Conservation (phyloP, 441 rosid species). For the Erodium moschatum region DNA sequence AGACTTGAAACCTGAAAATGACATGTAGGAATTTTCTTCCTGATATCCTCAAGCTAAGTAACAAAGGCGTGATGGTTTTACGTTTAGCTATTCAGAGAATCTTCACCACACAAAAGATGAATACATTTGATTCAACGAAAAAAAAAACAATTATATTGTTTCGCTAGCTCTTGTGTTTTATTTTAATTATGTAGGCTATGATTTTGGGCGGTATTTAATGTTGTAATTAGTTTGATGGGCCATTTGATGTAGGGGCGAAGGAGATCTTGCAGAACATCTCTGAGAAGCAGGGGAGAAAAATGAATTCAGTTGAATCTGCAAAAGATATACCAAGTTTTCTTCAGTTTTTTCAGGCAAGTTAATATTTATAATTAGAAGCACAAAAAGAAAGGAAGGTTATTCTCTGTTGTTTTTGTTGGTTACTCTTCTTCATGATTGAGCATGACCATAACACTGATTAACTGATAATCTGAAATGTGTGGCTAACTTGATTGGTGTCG, state of each 20-base stretch:
- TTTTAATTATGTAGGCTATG: not conserved
- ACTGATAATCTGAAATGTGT: not conserved
- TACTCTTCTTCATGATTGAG: slow-evolving; percentile 1
- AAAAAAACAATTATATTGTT: not conserved
- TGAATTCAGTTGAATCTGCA: slow-evolving; percentile 73
- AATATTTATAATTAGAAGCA: slow-evolving; percentile 3
- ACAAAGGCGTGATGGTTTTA: not conserved
- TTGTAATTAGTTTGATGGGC: slow-evolving; percentile 16
- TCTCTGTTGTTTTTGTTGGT: not conserved
- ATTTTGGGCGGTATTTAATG: slow-evolving; percentile 6
- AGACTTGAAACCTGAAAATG: slow-evolving; percentile 1
- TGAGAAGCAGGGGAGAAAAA: slow-evolving; percentile 77
- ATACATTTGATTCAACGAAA: not conserved
- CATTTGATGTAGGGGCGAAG: slow-evolving; percentile 58
- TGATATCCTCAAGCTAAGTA: not conserved
- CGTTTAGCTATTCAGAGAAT: not conserved
- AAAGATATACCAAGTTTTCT: slow-evolving; percentile 66
- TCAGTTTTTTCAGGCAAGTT: slow-evolving; percentile 61
- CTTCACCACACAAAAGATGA: not conserved
- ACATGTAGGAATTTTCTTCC: not conserved
- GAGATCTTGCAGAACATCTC: slow-evolving; percentile 69
- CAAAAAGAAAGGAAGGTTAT: not conserved
- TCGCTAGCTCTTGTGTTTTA: not conserved
- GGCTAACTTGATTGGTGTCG: not conserved
- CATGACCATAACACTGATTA: too few relatives aligned